A percentile compares a stretch with the other conserved stretches of the same genome.
phyloP scores from a whole-genome alignment of 2,329 filamentous ascomycete species.

The Tolypocladium amazonense region DNA sequence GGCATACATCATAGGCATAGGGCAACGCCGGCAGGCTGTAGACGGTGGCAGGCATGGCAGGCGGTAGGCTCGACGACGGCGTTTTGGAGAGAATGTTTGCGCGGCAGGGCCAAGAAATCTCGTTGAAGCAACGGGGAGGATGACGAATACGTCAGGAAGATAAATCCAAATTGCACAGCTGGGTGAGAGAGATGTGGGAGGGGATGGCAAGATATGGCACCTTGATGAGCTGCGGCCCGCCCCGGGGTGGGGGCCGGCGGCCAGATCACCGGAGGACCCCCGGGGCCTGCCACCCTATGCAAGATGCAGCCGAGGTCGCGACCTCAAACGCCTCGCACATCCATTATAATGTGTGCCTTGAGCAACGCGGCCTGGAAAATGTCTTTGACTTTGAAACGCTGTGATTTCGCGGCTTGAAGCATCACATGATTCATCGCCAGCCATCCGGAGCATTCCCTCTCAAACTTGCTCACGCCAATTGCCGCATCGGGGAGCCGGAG shows the following conservation, averaged over 20 bases:
- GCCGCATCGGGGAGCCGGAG: conserved; percentile 14
- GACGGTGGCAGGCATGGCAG: conserved; percentile 25
- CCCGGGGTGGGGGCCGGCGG: neutral
- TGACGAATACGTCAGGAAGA: neutral
- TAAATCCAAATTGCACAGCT: neutral
- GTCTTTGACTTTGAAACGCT: neutral
- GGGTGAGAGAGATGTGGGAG: neutral
- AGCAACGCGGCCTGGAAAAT: neutral
- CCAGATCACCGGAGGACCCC: neutral
- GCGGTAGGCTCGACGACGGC: neutral
- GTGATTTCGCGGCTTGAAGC: neutral
- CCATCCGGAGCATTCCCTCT: conserved; percentile 16
- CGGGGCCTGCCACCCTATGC: neutral
- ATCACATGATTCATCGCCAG: neutral
- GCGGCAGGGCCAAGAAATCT: neutral
- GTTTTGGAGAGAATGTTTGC: neutral
- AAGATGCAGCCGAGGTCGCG: neutral
- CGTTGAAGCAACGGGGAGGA: neutral
- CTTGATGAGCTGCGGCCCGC: neutral
- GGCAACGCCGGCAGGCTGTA: conserved; percentile 56
- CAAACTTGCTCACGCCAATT: conserved; percentile 24
- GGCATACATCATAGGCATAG: conserved; percentile 58
- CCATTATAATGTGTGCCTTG: neutral
- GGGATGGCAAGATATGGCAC: neutral
- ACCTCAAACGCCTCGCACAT: neutral